Conservation (phyloP, 1,284 basidiomycete species). For the Malassezia nana region DNA sequence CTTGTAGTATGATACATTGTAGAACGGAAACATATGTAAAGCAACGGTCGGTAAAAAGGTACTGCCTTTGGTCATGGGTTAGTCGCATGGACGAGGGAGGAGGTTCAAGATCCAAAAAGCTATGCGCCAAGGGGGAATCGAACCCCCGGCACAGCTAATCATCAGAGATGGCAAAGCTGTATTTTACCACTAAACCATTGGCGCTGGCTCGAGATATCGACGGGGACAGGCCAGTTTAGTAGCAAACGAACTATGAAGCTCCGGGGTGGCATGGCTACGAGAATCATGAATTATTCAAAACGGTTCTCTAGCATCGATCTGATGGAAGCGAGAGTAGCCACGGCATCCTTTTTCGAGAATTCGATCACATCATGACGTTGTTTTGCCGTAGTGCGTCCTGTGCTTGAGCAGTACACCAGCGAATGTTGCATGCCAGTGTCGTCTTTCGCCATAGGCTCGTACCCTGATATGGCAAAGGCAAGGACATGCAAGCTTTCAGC, state of each 20-base stretch:
- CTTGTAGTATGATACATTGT: too few species aligned
- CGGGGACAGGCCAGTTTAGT: neutral
- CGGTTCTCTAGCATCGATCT: neutral
- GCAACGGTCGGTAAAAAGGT: too few species aligned
- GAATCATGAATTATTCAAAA: constrained; percentile 6
- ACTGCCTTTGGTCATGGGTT: too few species aligned
- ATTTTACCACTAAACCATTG: constrained; percentile 25
- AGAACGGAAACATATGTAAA: too few species aligned
- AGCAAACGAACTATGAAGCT: too few species aligned
- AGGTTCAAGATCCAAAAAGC: neutral
- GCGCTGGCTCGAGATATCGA: constrained; percentile 3
- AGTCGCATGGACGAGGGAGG: too few species aligned
- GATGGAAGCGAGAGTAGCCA: neutral
- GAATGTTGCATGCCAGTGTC: neutral
- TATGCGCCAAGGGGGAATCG: constrained; percentile 23
- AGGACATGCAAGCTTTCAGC: constrained; percentile 36
- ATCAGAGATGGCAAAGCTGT: constrained; percentile 19
- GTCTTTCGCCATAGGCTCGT: neutral
- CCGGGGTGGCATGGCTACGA: too few species aligned
- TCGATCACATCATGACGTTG: neutral
- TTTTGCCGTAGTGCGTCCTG: neutral
- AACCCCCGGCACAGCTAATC: constrained; percentile 23
- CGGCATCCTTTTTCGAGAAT: neutral
- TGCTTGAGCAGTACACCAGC: constrained; percentile 7
- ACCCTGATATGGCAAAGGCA: constrained; percentile 33